Conservation (phyloP, 306 rosid species). For the Inga oerstediana region DNA sequence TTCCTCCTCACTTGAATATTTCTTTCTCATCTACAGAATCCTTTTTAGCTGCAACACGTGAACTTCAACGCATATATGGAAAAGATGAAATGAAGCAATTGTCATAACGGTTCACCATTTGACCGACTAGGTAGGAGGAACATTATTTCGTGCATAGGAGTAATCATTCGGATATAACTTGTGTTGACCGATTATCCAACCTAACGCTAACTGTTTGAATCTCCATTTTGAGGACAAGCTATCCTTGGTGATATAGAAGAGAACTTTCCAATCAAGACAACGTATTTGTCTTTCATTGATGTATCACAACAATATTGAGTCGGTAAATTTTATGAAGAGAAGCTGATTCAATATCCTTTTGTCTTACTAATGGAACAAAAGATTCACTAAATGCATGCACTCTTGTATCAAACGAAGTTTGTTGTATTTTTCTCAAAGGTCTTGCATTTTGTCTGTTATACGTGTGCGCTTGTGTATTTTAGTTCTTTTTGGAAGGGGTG, state of each 20-base stretch:
- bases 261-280: neutral
- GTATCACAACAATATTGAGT: conserved; percentile 25
- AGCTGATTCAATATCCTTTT: conserved; percentile 19
- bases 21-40: conserved; percentile 47
- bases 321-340: conserved; percentile 5
- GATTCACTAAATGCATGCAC: neutral
- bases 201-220: conserved; percentile 21
- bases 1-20: conserved; percentile 21
- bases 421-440: conserved; percentile 5
- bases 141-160: conserved; percentile 34
- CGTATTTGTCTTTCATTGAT: conserved; percentile 10
- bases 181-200: conserved; percentile 22
- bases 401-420: neutral
- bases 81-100: conserved; percentile 47
- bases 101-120: conserved; percentile 31
- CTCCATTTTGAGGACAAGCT: conserved; percentile 13
- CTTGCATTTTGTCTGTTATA: neutral
- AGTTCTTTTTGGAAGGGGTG: neutral
- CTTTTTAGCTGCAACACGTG: conserved; percentile 64
- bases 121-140: conserved; percentile 23
- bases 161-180: conserved; percentile 28
- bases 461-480: neutral
- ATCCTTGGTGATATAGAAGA: conserved; percentile 7
- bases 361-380: conserved; percentile 2
- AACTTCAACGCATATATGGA: conserved; percentile 69